These are phyloP conservation scores for Tricholoma sp. DNA, from an alignment of 768 basidiomycete species.

Conservation along the genomic window DNA sequence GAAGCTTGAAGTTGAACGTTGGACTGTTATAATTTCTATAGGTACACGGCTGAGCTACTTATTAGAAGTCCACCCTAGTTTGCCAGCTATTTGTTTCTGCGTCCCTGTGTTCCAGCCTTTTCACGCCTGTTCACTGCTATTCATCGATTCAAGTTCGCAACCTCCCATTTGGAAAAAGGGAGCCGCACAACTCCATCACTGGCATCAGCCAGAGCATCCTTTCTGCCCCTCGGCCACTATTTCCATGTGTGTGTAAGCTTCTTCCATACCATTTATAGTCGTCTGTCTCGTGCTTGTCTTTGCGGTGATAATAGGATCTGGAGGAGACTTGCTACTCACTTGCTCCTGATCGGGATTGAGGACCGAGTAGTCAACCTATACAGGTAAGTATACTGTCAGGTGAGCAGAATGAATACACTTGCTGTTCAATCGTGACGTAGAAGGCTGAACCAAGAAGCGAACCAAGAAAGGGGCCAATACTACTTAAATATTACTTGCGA, in stretches of 20 bases:
- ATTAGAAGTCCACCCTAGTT: no score
- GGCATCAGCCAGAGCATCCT: no score
- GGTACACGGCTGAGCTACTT: no score
- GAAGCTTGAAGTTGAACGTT: no score
- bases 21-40: no score
- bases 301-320: slow-evolving; percentile 26
- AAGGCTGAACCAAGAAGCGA: slow-evolving; percentile 53
- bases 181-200: no score
- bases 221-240: no score
- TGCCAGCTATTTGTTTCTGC: no score
- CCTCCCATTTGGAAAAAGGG: no score
- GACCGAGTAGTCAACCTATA: slow-evolving; percentile 36
- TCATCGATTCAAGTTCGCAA: no score
- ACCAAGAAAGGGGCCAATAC: slow-evolving; percentile 69
- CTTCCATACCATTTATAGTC: background rate
- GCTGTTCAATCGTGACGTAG: slow-evolving; percentile 53
- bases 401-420: slow-evolving; percentile 2
- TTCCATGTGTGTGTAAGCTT: background rate
- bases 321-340: slow-evolving; percentile 38
- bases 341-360: slow-evolving; percentile 42
- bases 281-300: slow-evolving; percentile 7
- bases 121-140: no score
- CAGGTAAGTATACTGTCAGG: background rate
- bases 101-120: no score
- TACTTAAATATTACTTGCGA: slow-evolving; percentile 18